Evolutionary conservation across 495 filamentous ascomycete species (phyloP).

Genomic region (Lindgomyces ingoldianus): DNA sequence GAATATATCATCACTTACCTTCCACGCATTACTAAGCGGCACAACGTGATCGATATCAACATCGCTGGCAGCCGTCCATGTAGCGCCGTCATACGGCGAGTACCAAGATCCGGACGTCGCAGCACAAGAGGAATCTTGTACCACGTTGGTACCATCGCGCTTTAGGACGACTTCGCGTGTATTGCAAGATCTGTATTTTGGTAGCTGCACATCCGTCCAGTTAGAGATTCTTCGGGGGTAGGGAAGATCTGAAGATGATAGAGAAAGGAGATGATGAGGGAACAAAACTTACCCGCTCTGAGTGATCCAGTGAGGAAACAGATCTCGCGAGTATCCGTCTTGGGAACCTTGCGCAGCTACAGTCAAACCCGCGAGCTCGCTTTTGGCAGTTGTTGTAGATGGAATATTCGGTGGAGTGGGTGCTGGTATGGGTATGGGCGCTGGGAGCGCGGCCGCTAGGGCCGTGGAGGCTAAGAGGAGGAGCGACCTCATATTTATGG

Average conservation of each 20-base stretch:
- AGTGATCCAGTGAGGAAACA: slow-evolving; percentile 70
- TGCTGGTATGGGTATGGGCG: slow-evolving; percentile 6
- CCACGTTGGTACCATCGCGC: slow-evolving; percentile 65
- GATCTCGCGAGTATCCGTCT: slow-evolving; percentile 58
- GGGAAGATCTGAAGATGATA: no score
- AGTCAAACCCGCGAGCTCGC: slow-evolving; percentile 56
- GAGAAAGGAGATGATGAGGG: no score
- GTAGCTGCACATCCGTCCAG: no score
- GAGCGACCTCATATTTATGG: slow-evolving; percentile 12
- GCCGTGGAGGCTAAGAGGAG: slow-evolving; percentile 9
- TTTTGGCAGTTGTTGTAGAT: slow-evolving; percentile 53
- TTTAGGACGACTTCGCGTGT: slow-evolving; percentile 65
- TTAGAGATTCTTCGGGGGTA: no score
- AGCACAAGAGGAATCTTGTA: slow-evolving; percentile 53
- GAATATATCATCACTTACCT: no score
- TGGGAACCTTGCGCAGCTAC: slow-evolving; percentile 56
- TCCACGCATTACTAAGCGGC: slow-evolving; percentile 73
- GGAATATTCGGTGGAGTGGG: slow-evolving; percentile 61
- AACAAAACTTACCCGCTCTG: slow-evolving; percentile 50
- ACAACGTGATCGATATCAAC: slow-evolving; percentile 78
- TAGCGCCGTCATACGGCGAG: slow-evolving; percentile 68
- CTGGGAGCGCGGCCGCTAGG: background rate
- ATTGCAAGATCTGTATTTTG: slow-evolving; percentile 28
- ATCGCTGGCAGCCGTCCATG: slow-evolving; percentile 65
- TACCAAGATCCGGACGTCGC: slow-evolving; percentile 63